These are phyloP conservation scores for Beauveria asiatica DNA, from an alignment of 2,329 filamentous ascomycete genomes.

Conservation along the genomic window DNA sequence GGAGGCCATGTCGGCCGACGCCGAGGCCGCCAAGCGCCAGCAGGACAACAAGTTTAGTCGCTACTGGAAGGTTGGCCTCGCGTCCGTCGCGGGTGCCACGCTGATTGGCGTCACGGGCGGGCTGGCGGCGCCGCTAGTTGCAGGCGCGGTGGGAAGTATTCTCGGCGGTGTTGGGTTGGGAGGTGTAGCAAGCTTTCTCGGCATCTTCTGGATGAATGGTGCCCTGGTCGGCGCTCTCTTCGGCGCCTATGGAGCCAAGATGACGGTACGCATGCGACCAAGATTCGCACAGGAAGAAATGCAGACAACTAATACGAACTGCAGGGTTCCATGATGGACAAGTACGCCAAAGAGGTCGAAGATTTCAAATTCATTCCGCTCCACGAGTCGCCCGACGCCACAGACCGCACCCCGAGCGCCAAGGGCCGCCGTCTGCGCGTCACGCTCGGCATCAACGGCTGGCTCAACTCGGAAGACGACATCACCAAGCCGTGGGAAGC, in stretches of 20 bases:
- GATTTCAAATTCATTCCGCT: constrained; percentile 75
- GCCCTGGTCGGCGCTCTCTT: constrained; percentile 82
- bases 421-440: constrained; percentile 55
- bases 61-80: constrained; percentile 86
- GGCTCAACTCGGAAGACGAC: constrained; percentile 68
- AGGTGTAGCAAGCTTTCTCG: constrained; percentile 77
- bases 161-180: constrained; percentile 81
- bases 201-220: constrained; percentile 76
- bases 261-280: constrained; percentile 36
- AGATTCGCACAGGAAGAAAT: background rate
- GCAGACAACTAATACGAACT: background rate
- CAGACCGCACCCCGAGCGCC: background rate
- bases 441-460: constrained; percentile 80
- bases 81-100: constrained; percentile 78
- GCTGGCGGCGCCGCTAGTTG: constrained; percentile 79
- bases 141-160: constrained; percentile 73
- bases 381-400: constrained; percentile 21
- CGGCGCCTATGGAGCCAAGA: constrained; percentile 77
- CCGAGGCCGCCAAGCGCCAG: constrained; percentile 64
- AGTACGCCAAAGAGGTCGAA: constrained; percentile 78
- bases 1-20: constrained; percentile 59
- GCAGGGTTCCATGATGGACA: constrained; percentile 72
- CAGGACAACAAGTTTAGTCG: constrained; percentile 62
- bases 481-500: constrained; percentile 73
- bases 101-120: constrained; percentile 89